Evolutionary conservation across 495 filamentous ascomycete genomes (phyloP).

Genomic region (Usnea hakonensis): DNA sequence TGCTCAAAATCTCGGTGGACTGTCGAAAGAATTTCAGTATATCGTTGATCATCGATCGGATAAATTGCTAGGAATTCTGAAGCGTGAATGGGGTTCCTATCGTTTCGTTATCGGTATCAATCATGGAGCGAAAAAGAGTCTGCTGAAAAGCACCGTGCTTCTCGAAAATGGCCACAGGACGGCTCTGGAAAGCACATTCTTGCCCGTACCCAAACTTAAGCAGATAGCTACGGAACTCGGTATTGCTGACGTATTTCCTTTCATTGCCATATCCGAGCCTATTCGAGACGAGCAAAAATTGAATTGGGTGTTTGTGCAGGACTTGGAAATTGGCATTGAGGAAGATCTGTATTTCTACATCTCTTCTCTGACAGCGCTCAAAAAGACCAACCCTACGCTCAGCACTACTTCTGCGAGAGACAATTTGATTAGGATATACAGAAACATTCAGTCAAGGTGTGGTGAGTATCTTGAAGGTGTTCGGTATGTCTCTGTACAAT

Average conservation of each 20-base stretch:
- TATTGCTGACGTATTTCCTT: conserved; percentile 5
- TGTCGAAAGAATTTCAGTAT: conserved; percentile 6
- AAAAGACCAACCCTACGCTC: background rate
- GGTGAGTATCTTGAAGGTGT: background rate
- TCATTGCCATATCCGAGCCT: conserved; percentile 1
- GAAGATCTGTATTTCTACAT: conserved; percentile 2
- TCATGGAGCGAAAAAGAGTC: background rate
- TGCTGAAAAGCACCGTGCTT: background rate
- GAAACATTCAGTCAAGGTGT: conserved; percentile 1
- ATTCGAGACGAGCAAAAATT: background rate
- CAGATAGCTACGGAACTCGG: background rate
- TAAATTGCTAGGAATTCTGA: conserved; percentile 4
- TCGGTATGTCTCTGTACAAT: background rate
- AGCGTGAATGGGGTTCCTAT: background rate
- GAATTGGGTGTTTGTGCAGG: background rate
- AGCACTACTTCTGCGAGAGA: conserved; percentile 2
- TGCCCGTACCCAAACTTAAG: conserved; percentile 1
- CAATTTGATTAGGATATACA: background rate
- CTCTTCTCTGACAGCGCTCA: background rate
- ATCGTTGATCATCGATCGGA: background rate
- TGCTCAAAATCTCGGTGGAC: background rate
- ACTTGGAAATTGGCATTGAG: conserved; percentile 2
- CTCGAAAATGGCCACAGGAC: background rate
- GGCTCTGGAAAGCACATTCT: background rate
- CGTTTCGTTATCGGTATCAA: background rate